phyloP scores from a whole-genome alignment of 331 rosid genomes.

The Acacia pycnantha region DNA sequence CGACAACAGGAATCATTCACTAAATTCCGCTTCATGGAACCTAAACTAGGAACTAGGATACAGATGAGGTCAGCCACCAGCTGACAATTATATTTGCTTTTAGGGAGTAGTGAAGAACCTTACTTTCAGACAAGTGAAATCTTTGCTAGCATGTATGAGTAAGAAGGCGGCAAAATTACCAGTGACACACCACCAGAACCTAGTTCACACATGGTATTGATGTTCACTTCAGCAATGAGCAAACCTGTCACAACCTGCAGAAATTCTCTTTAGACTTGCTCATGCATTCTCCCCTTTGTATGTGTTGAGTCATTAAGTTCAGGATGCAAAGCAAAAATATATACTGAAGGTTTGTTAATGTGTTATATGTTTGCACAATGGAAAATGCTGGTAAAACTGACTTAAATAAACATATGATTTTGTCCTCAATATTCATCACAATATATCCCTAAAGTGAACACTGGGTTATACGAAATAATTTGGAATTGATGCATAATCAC shows the following conservation, averaged over 20 bases:
- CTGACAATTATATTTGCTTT: conserved; percentile 1
- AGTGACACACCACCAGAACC: conserved; percentile 78
- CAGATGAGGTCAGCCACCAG: neutral
- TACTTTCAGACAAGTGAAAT: neutral
- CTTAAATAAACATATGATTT: neutral
- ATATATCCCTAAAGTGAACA: neutral
- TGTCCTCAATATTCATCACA: neutral
- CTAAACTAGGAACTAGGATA: neutral
- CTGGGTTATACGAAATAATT: neutral
- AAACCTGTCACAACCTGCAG: conserved; percentile 79
- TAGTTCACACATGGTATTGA: conserved; percentile 77
- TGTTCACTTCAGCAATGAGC: conserved; percentile 78
- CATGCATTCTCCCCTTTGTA: neutral
- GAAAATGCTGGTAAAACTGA: neutral
- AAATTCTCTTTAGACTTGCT: conserved; percentile 18
- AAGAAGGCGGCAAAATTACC: conserved; percentile 34
- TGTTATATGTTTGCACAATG: neutral
- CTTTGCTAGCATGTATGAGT: neutral
- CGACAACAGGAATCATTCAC: neutral
- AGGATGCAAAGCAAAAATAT: neutral
- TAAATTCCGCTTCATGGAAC: neutral
- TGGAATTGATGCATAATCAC: neutral
- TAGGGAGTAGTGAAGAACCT: neutral
- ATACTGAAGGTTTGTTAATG: neutral
- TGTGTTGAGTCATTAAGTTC: neutral